phyloP scores from a whole-genome alignment of 768 basidiomycete genomes.

The Flagelloscypha sp. region DNA sequence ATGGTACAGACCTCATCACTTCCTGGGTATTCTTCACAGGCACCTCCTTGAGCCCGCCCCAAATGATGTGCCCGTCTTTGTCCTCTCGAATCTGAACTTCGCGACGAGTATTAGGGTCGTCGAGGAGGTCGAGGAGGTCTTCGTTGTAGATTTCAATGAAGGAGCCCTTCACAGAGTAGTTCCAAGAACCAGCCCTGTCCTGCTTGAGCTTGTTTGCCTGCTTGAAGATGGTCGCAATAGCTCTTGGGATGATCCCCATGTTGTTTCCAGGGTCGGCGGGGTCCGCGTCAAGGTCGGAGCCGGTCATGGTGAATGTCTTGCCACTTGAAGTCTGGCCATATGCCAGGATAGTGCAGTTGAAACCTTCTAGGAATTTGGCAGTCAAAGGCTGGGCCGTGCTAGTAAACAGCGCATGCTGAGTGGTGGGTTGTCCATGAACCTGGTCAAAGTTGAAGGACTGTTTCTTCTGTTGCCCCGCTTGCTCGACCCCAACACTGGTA shows the following conservation, averaged over 20 bases:
- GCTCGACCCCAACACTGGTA: conserved; percentile 80
- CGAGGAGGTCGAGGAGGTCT: conserved; percentile 92
- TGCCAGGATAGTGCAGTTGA: conserved; percentile 96
- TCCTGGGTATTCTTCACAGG: conserved; percentile 75
- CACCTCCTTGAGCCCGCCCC: conserved; percentile 92
- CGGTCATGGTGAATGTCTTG: conserved; percentile 98
- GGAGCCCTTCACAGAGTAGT: conserved; percentile 73
- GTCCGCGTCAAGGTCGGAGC: conserved; percentile 83
- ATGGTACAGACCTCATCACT: conserved; percentile 83
- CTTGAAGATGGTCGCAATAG: conserved; percentile 83
- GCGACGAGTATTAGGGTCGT: conserved; percentile 54
- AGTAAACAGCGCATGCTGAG: conserved; percentile 81
- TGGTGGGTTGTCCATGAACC: conserved; percentile 79
- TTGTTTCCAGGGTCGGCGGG: conserved; percentile 72
- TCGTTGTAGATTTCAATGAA: conserved; percentile 99
- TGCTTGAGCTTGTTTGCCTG: conserved; percentile 69
- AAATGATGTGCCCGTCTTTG: conserved; percentile 93
- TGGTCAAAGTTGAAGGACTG: conserved; percentile 90
- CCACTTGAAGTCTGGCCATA: conserved; percentile 97
- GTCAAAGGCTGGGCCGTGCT: conserved; percentile 80
- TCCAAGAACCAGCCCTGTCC: conserved; percentile 70
- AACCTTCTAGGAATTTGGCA: conserved; percentile 83
- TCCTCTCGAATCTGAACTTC: conserved; percentile 96
- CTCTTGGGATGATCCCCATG: conserved; percentile 94
- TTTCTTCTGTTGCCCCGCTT: conserved; percentile 62